Evolutionary conservation across 257 asterid genomes (phyloP).

Genomic region (Gentiana straminea): DNA sequence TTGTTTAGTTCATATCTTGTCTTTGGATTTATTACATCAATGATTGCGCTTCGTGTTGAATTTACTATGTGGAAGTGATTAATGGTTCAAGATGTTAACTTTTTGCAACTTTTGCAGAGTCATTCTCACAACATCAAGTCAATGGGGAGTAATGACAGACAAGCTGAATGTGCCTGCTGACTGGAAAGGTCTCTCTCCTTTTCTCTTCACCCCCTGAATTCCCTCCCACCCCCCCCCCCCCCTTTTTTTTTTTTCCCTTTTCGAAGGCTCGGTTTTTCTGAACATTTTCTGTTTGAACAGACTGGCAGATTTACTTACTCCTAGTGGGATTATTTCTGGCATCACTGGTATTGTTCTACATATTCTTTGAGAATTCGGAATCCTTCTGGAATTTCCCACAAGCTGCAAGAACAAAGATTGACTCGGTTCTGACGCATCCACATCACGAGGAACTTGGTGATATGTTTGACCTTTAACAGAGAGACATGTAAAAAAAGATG

Average conservation of each 20-base stretch:
- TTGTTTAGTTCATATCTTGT: too few relatives aligned
- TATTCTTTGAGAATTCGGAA: slow-evolving; percentile 81
- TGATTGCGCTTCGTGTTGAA: neutral
- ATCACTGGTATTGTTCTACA: slow-evolving; percentile 55
- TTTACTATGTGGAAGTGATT: neutral
- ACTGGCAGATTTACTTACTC: slow-evolving; percentile 83
- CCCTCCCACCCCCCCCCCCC: neutral
- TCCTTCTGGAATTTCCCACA: slow-evolving; percentile 93
- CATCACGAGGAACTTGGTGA: slow-evolving; percentile 41
- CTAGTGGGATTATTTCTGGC: slow-evolving; percentile 83
- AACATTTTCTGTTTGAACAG: slow-evolving; percentile 32
- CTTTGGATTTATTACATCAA: too few relatives aligned
- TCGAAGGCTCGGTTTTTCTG: neutral
- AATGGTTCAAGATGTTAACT: neutral
- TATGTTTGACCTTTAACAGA: slow-evolving; percentile 35
- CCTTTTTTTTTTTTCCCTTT: neutral
- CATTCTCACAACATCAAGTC: slow-evolving; percentile 61
- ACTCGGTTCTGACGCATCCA: slow-evolving; percentile 35
- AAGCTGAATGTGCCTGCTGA: slow-evolving; percentile 81
- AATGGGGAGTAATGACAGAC: slow-evolving; percentile 84
- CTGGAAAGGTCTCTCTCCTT: slow-evolving; percentile 74
- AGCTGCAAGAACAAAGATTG: slow-evolving; percentile 34
- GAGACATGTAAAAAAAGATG: neutral
- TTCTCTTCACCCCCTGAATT: neutral
- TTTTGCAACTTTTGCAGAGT: slow-evolving; percentile 43